Base-by-base conservation (phyloP, 1,284 basidiomycete species). In the Moesziomyces antarcticus region DNA sequence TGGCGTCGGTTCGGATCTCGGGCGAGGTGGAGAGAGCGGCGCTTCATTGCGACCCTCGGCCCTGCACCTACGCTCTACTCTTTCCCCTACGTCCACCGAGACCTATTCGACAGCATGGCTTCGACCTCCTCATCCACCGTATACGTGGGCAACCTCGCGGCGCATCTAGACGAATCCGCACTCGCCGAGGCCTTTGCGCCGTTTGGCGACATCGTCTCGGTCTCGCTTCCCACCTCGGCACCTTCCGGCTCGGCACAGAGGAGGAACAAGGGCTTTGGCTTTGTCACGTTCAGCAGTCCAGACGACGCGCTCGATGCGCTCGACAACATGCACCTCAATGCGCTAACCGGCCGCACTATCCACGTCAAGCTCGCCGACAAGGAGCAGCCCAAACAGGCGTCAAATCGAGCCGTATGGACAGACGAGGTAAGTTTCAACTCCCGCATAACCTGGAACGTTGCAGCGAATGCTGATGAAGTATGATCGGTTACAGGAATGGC, bases 241-340 rank as follows among this genome's bases (percentile, higher is more conserved):
- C 53, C 59, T 7, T 25, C 50, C 1, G 60, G 51, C 8, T 16
- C 37, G 5, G 37, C 16, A 16, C 37, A 16, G 37, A 54, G 27
- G 24, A 41, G 48, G 14, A 66, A 67, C 25, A 63, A 72, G 22
- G 75, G 75, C 0, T 78, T 78, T 35, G 73, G 53, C 30, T 78
- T 78, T 45, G 50, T 75, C 47, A 67, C 62, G 2, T 78, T 78
- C 33, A 52, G 61, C 5, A 49, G 11, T 1, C 37, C 48, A 2
- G 47, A 58, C 13, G 69, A 73, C 7, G 75, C 66, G 5, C 51
- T 64, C 22, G 73, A 78, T 54, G 75, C 73, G 14, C 18, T 78
- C 10, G 73, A 78, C 49, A 78, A 78, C 37, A 75, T 78, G 73
- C 58, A 78, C 33, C 58, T 75, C 14, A 75, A 78, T 35, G 53